Conservation (phyloP, 2,329 filamentous ascomycete species). For the Calonectria leucothoes region DNA sequence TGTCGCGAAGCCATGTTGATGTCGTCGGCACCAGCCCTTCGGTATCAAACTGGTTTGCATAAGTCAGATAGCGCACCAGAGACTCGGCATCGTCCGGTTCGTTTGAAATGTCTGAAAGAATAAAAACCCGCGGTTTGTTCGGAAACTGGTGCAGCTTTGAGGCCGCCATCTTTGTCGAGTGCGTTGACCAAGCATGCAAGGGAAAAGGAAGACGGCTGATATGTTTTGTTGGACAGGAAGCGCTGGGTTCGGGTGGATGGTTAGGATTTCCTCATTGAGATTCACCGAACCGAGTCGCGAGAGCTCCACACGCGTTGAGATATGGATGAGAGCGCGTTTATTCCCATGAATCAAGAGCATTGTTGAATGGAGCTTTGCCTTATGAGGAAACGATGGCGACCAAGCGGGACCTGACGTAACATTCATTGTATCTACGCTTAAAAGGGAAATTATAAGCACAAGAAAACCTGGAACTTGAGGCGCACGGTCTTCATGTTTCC, state of each 20-base stretch:
- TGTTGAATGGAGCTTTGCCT: not conserved
- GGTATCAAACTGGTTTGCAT: slow-evolving; percentile 11
- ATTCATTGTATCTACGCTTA: not conserved
- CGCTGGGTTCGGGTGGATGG: not conserved
- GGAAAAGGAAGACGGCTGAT: not conserved
- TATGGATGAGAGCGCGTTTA: not conserved
- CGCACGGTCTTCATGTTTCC: not conserved
- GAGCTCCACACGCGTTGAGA: not conserved
- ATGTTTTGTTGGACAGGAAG: not conserved
- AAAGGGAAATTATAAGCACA: not conserved
- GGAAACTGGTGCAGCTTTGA: not conserved
- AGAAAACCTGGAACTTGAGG: not conserved
- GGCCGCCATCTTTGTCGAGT: not conserved
- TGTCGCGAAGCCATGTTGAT: slow-evolving; percentile 5
- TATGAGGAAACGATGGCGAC: not conserved
- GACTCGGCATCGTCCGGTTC: slow-evolving; percentile 20
- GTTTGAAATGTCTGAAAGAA: slow-evolving; percentile 13
- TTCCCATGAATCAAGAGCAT: not conserved
- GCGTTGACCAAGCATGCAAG: not conserved
- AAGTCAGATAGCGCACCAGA: slow-evolving; percentile 13
- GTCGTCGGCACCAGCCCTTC: slow-evolving; percentile 2
- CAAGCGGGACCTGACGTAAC: not conserved
- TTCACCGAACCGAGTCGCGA: not conserved
- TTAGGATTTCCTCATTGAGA: not conserved
- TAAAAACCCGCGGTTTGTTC: slow-evolving; percentile 13